Evolutionary conservation across 2,329 filamentous ascomycete species (phyloP).

Genomic region (Thielaviopsis ethacetica): DNA sequence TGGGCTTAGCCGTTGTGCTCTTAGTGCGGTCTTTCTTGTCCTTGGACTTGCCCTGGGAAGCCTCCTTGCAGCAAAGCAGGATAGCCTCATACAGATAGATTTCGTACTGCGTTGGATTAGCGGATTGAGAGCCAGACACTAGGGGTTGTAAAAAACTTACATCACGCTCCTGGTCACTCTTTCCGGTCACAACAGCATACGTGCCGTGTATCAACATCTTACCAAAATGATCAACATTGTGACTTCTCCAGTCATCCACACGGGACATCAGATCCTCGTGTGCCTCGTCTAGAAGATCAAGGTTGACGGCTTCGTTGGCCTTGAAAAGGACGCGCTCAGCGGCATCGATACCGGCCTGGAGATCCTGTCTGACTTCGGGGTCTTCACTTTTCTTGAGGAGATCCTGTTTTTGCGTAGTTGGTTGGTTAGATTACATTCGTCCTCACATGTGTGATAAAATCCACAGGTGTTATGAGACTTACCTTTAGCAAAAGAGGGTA

Average conservation of each 20-base stretch:
- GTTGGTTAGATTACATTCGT: conserved; percentile 19
- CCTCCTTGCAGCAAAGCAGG: conserved; percentile 89
- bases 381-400: conserved; percentile 72
- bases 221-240: conserved; percentile 81
- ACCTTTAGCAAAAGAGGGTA: conserved; percentile 84
- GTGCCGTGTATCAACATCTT: conserved; percentile 75
- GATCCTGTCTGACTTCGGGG: conserved; percentile 51
- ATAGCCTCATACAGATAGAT: conserved; percentile 96
- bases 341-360: conserved; percentile 61
- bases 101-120: conserved; percentile 54
- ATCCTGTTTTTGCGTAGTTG: conserved; percentile 41
- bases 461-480: conserved; percentile 15
- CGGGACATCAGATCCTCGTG: conserved; percentile 63
- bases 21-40: conserved; percentile 55
- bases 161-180: conserved; percentile 83
- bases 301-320: conserved; percentile 82
- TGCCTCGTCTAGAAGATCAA: conserved; percentile 69
- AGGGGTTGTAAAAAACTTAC: conserved; percentile 29
- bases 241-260: conserved; percentile 95
- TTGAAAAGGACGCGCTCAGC: conserved; percentile 67
- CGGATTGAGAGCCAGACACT: conserved; percentile 1
- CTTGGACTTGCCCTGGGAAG: conserved; percentile 67
- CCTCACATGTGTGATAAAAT: conserved; percentile 1
- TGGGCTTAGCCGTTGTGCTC: conserved; percentile 37
- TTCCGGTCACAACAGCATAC: conserved; percentile 79